Conservation (phyloP, 2,329 filamentous ascomycete genomes). For the Neonectria neomacrospora region DNA sequence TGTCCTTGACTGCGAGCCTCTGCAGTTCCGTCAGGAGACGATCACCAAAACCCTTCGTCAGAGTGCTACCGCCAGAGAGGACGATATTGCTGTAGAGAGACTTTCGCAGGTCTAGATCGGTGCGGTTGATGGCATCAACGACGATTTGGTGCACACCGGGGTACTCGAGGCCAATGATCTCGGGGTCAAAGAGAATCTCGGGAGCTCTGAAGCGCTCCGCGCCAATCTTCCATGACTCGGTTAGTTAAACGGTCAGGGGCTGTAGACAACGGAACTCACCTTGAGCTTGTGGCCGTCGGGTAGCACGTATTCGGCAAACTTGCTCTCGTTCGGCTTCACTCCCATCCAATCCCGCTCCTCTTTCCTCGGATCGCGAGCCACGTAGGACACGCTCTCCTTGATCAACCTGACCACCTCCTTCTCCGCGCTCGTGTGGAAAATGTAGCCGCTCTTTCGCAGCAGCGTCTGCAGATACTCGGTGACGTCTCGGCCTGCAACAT, state of each 20-base stretch:
- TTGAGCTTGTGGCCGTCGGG: constrained; percentile 95
- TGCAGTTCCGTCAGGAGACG: constrained; percentile 92
- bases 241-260: constrained; percentile 30
- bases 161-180: constrained; percentile 94
- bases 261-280: constrained; percentile 58
- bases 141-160: constrained; percentile 98
- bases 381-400: constrained; percentile 94
- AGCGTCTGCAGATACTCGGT: constrained; percentile 94
- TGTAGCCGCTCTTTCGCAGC: constrained; percentile 89
- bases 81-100: constrained; percentile 96
- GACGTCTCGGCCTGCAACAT: constrained; percentile 94
- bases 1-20: constrained; percentile 94
- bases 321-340: constrained; percentile 79
- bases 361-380: constrained; percentile 88
- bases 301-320: constrained; percentile 86
- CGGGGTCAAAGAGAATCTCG: constrained; percentile 97
- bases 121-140: constrained; percentile 93
- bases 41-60: constrained; percentile 97
- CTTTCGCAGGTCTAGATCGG: constrained; percentile 95
- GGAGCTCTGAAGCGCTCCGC: constrained; percentile 94
- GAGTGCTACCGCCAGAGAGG: constrained; percentile 91
- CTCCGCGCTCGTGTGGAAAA: constrained; percentile 97
- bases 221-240: constrained; percentile 71
- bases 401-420: constrained; percentile 98
- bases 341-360: constrained; percentile 97